A percentile compares a stretch with the other conserved stretches of the same genome.
These are phyloP conservation scores for Neltuma alba DNA, from an alignment of 306 rosid genomes.

Conservation along the genomic window DNA sequence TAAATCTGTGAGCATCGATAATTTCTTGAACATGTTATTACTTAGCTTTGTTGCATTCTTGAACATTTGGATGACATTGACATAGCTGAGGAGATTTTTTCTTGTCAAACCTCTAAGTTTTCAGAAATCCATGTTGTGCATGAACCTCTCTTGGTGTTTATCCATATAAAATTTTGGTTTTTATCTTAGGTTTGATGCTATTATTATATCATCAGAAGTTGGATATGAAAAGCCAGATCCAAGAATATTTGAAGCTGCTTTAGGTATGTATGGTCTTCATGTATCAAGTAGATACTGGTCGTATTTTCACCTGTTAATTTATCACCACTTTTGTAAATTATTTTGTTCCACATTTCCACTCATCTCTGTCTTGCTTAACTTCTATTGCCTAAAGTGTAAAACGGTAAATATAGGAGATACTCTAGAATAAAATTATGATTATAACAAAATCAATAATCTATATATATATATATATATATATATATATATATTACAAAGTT, in stretches of 20 bases:
- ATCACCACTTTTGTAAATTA: neutral
- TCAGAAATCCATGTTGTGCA: constrained; percentile 7
- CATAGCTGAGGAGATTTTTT: constrained; percentile 2
- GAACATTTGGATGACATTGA: constrained; percentile 1
- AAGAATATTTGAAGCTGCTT: constrained; percentile 81
- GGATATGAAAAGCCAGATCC: constrained; percentile 94
- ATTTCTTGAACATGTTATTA: constrained; percentile 27
- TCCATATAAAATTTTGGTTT: constrained; percentile 18
- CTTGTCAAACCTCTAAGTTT: constrained; percentile 4
- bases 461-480: too few relatives aligned
- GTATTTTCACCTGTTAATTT: constrained; percentile 13
- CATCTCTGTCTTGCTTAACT: constrained; percentile 4
- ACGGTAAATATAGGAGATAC: neutral
- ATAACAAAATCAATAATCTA: neutral
- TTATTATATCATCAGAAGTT: constrained; percentile 87
- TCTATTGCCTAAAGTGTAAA: neutral
- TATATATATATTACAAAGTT: neutral
- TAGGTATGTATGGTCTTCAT: constrained; percentile 53
- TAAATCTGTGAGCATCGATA: constrained; percentile 67
- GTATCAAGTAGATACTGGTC: neutral
- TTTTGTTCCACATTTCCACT: neutral
- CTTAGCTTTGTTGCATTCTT: neutral
- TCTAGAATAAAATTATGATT: neutral
- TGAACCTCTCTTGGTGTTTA: constrained; percentile 5
- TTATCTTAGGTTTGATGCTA: constrained; percentile 76